Evolutionary conservation across 2,329 filamentous ascomycete genomes (phyloP), one percentile per base, ranked within the genome.

Genomic region (Aspergillus alliaceus): DNA sequence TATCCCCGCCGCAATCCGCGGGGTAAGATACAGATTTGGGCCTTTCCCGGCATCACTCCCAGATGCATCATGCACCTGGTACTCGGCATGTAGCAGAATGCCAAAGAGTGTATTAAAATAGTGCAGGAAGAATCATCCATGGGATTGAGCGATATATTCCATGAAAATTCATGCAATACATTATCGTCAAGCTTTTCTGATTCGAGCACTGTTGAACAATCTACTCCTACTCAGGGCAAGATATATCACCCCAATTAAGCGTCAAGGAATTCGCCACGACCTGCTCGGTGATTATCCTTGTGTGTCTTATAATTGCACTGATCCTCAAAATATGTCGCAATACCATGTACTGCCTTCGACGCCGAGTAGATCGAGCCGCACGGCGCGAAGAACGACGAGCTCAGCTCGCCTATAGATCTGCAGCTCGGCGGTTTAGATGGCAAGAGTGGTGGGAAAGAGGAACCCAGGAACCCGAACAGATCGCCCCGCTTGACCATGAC

Each of bases 341-440:
- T 56, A 69, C 64, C 25, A 60, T 63, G 20, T 61, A 61, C 18
- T 79, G 79, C 60, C 84, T 77, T 59, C 77, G 79, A 62, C 78
- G 75, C 29, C 78, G 79, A 56, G 80, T 79, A 12, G 83, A 85
- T 56, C 76, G 82, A 25, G 77, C 80, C 8, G 81, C 83, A 15
- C 74, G 78, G 42, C 77, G 77, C 14, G 83, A 86, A 71, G 82
- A 86, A 68, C 77, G 82, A 51, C 73, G 77, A 29, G 81, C 79
- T 27, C 80, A 75, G 11, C 75, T 78, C 12, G 76, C 80, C 7
- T 86, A 86, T 63, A 78, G 78, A 42, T 75, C 79, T 31, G 82
- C 83, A 29, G 83, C 83, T 20, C 77, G 81, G 22, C 72, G 78
- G 29, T 80, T 82, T 47, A 75, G 77, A 39, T 79, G 80, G 74